Base-by-base conservation (phyloP, 2,329 filamentous ascomycete genomes). In the Rhinocladiella similis region DNA sequence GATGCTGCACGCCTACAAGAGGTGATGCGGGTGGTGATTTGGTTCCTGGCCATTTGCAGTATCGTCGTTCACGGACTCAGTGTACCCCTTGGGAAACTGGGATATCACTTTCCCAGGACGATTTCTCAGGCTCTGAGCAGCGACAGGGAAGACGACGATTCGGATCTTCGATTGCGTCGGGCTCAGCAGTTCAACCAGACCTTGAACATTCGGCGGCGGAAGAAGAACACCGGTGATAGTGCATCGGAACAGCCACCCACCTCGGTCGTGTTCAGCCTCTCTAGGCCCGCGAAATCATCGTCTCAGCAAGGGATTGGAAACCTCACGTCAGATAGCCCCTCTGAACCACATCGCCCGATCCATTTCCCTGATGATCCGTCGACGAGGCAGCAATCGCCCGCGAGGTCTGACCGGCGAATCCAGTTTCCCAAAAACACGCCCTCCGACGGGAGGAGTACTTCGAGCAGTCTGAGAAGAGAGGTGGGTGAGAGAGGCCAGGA, bases 1-100 rank as follows among this genome's bases (percentile, higher is more conserved):
- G 90, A 95, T 68, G 87, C 90, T 0, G 72, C 75, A 29, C 73
- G 81, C 7, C 74, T 96, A 1, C 78, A 77, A 3, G 89, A 95
- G 61, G 79, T 83, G 0, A 81, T 90, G 50, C 79, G 78, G 1
- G 78, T 93, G 1, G 83, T 96, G 0, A 86, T 96, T 16, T 96
- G 91, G 91, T 96, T 96, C 67, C 73, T 96, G 50, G 81, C 84
- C 7, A 84, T 94, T 18, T 93, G 89, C 73, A 94, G 89, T 63
- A 87, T 96, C 57, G 88, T 91, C 75, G 79, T 56, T 14, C 58
- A 65, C 86, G 86, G 75, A 92, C 77, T 96, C 1, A 91, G 86
- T 48, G 90, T 96, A 13, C 91, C 91, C 0, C 70, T 94, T 2
- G 77, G 73, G 20, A 78, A 78, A 65, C 70, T 76, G 1, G 75